phyloP scores from a whole-genome alignment of 306 rosid genomes.

The Sphenostylis stenocarpa region DNA sequence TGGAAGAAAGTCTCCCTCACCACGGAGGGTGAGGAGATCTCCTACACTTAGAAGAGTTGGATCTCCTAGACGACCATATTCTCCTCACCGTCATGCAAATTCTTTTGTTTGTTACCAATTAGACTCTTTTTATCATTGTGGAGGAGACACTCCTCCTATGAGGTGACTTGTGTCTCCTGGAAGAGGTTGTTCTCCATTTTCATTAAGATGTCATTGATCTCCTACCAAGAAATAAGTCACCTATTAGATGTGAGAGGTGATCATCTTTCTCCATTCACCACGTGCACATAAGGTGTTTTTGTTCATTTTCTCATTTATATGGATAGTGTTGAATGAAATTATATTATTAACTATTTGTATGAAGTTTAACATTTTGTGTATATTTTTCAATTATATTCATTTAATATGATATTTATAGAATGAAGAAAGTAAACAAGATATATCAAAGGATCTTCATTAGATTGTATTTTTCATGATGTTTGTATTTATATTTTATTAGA shows the following conservation, averaged over 20 bases:
- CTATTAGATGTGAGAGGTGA: conserved; percentile 80
- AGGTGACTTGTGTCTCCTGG: conserved; percentile 85
- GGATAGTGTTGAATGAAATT: background rate
- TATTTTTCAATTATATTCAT: too few species aligned
- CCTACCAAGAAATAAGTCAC: conserved; percentile 58
- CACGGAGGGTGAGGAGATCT: conserved; percentile 87
- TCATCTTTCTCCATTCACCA: conserved; percentile 86
- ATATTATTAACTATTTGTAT: too few species aligned
- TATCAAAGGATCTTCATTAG: too few species aligned
- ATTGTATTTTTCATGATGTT: too few species aligned
- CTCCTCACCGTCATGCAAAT: conserved; percentile 71
- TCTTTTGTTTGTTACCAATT: conserved; percentile 73
- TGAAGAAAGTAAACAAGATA: too few species aligned
- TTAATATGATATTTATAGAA: too few species aligned
- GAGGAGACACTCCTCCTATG: conserved; percentile 78
- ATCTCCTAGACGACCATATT: conserved; percentile 81
- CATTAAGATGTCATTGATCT: conserved; percentile 75
- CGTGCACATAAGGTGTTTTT: conserved; percentile 92
- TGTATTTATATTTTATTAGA: too few species aligned
- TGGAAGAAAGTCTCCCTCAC: conserved; percentile 78
- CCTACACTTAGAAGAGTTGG: conserved; percentile 81
- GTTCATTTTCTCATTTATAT: conserved; percentile 21
- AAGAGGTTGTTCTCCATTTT: conserved; percentile 82
- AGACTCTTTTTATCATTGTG: conserved; percentile 77
- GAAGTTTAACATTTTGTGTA: too few species aligned